A percentile compares a stretch with the other conserved stretches of the same genome.
phyloP scores from a whole-genome alignment of 1,139 yeast species.

The Ogataea hybrid region DNA sequence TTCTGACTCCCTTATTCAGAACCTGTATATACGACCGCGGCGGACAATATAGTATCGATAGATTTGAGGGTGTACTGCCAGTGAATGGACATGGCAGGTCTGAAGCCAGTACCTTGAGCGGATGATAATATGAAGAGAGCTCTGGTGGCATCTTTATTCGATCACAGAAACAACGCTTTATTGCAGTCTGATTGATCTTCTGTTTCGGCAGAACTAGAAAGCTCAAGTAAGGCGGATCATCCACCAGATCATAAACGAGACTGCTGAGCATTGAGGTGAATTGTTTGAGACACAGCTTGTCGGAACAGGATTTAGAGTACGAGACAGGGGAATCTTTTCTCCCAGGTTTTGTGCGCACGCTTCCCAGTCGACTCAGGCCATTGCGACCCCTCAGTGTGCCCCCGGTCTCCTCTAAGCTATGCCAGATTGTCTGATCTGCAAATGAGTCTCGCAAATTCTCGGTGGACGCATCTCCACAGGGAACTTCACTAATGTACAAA shows the following conservation, averaged over 20 bases:
- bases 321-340: slow-evolving; percentile 70
- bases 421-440: slow-evolving; percentile 31
- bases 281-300: slow-evolving; percentile 70
- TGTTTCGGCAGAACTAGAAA: slow-evolving; percentile 53
- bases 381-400: slow-evolving; percentile 61
- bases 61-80: slow-evolving; percentile 6
- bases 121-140: slow-evolving; percentile 1
- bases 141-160: slow-evolving; percentile 29
- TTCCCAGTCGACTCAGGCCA: slow-evolving; percentile 54
- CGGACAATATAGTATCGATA: slow-evolving; percentile 24
- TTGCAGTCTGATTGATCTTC: slow-evolving; percentile 35
- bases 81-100: slow-evolving; percentile 1
- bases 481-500: slow-evolving; percentile 74
- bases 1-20: slow-evolving; percentile 27
- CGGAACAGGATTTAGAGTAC: slow-evolving; percentile 83
- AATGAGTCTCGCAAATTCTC: slow-evolving; percentile 34
- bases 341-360: slow-evolving; percentile 90
- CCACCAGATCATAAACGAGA: slow-evolving; percentile 43
- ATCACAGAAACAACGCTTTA: slow-evolving; percentile 51
- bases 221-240: slow-evolving; percentile 39
- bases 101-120: slow-evolving; percentile 18
- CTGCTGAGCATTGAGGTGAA: slow-evolving; percentile 57
- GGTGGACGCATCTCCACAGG: slow-evolving; percentile 93
- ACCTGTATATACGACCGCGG: slow-evolving; percentile 16
- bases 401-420: slow-evolving; percentile 17